A percentile compares a stretch with the other conserved stretches of the same genome.
Evolutionary conservation across 805 yeast genomes (phyloP).

Genomic region (Nakazawaea ishiwadae): DNA sequence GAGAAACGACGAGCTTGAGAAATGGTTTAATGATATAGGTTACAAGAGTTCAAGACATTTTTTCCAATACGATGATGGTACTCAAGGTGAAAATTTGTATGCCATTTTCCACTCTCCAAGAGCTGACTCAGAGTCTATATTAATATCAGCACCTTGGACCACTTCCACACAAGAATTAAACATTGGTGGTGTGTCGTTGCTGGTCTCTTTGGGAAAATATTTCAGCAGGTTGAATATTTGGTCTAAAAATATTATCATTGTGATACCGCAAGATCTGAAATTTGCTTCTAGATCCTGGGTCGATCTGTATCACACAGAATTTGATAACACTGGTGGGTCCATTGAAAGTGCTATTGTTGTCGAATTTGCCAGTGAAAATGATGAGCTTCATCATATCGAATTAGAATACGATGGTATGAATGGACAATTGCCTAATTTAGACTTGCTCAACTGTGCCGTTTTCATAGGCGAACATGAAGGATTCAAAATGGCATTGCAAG

Average conservation of each 20-base stretch:
- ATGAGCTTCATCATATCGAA: constrained; percentile 70
- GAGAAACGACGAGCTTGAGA: constrained; percentile 42
- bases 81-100: constrained; percentile 50
- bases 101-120: constrained; percentile 88
- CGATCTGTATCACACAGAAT: constrained; percentile 80
- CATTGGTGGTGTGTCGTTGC: constrained; percentile 74
- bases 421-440: constrained; percentile 94
- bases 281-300: constrained; percentile 82
- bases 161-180: constrained; percentile 63
- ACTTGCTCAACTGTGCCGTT: constrained; percentile 79
- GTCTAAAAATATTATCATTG: constrained; percentile 91
- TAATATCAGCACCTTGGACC: constrained; percentile 82
- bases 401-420: constrained; percentile 82
- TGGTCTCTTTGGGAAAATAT: constrained; percentile 71
- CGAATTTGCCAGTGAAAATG: constrained; percentile 64
- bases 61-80: constrained; percentile 24
- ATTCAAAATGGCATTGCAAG: constrained; percentile 63
- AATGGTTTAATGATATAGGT: constrained; percentile 71
- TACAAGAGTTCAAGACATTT: constrained; percentile 51
- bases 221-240: constrained; percentile 85
- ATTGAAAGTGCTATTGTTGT: constrained; percentile 86
- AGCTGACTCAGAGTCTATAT: constrained; percentile 96
- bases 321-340: constrained; percentile 89
- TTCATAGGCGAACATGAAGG: constrained; percentile 72
- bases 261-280: constrained; percentile 70